Evolutionary conservation across 2,329 filamentous ascomycete species (phyloP), one percentile per base, ranked within the genome.

Genomic region (Hymenoscyphus infarciens): DNA sequence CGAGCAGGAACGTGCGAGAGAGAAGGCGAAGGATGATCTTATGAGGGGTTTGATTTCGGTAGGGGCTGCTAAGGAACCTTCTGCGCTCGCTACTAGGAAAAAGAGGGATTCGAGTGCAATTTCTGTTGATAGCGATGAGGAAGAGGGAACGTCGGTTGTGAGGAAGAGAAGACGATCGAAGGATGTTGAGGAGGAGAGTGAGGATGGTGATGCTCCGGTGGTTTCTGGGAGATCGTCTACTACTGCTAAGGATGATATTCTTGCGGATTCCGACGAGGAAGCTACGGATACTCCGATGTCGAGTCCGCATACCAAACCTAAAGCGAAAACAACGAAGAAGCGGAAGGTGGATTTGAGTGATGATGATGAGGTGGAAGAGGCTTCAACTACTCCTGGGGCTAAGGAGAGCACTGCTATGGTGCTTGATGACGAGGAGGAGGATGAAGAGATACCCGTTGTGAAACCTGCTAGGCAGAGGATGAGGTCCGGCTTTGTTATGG

Each of bases 1-100:
- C 75, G 86, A 83, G 2, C 93, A 97, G 76, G 86, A 88, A 74
- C 78, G 82, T 67, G 80, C 88, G 64, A 81, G 90, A 57, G 81
- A 85, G 66, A 82, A 82, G 58, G 61, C 64, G 5, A 74, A 72
- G 10, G 65, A 69, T 25, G 39, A 60, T 16, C 69, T 69, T 25
- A 71, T 74, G 71, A 72, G 73, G 52, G 69, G 68, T 19, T 57
- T 74, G 19, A 61, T 74, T 31, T 56, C 64, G 33, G 67, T 69
- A 5, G 69, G 65, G 5, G 65, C 68, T 35, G 16, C 60, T 60
- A 66, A 63, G 58, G 57, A 63, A 33, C 61, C 45, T 22, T 16
- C n/a, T 13, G 38, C n/a, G 22, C 29, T 38, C 13, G 11, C 13
- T 13, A 63, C 38, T 11, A 61, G 60, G 15, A 69, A 63, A 35